Evolutionary conservation across 148 eudicot species (phyloP), one percentile per base, ranked within the genome.

Genomic region (Cornus controversa): DNA sequence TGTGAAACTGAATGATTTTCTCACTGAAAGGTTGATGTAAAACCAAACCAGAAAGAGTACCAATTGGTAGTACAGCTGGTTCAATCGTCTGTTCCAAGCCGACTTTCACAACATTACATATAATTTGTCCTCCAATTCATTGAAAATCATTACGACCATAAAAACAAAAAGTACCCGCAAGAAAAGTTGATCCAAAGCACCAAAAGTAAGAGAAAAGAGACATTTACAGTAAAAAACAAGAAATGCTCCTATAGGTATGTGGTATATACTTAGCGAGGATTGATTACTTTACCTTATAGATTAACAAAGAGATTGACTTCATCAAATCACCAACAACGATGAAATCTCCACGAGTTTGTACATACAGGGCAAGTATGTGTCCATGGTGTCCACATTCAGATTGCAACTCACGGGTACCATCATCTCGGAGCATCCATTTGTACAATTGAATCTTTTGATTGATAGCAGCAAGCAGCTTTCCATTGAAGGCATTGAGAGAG

Each of bases 301-400:
- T 95, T 45, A 95, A 86, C 74, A 95, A 81, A 57, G 99, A 95
- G 67, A 95, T 89, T 47, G 99, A 95, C 81, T 95, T 95, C 99
- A 95, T 95, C 85, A 95, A 80, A 81, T 95, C 99, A 50, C 99
- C 99, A 18, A 95, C 97, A 73, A 95, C 93, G 76, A 95, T 95
- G 80, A 95, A 95, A 84, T 95, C 99, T 18, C 99, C 99, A 76
- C 97, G 91, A 62, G 98, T 95, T 83, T 93, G 99, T 53, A 95
- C 99, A 85, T 91, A 93, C 78, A 95, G 84, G 57, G 99, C 99
- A 80, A 95, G 97, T 79, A 93, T 93, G 84, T 95, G 99, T 15
- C 99, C 99, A 79, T 95, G 99, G 74, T 95, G 99, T 63, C 97
- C 99, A 80, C 99, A 95, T 79, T 95, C 99, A 66, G 97, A 89